Conservation (phyloP, 352 stramenopile genomes). For the Phytopythium boreale region DNA sequence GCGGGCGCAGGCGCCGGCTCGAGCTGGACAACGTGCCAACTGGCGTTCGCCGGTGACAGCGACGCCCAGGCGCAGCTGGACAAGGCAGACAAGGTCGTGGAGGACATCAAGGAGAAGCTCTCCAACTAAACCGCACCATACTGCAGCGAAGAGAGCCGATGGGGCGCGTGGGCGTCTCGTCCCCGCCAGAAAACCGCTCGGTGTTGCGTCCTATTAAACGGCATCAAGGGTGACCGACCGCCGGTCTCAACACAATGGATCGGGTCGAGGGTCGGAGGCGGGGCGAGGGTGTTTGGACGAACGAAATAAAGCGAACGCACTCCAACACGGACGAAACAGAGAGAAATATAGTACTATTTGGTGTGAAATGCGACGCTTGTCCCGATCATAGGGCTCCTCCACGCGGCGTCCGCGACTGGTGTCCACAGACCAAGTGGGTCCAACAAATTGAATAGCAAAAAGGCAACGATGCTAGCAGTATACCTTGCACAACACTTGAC, state of each 20-base stretch:
- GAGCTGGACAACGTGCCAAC: conserved; percentile 84
- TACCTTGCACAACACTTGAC: background rate
- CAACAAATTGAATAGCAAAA: too few species aligned
- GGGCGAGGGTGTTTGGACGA: background rate
- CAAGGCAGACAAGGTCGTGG: conserved; percentile 74
- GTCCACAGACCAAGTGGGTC: too few species aligned
- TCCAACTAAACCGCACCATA: conserved; percentile 22
- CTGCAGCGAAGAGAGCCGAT: background rate
- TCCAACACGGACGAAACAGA: background rate
- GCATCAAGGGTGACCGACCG: background rate
- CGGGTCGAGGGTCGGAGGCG: background rate
- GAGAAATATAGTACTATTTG: conserved; percentile 50
- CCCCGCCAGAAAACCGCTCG: too few species aligned
- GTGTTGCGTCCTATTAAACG: background rate
- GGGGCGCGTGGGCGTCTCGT: background rate
- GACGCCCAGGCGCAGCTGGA: conserved; percentile 62
- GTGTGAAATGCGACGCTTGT: conserved; percentile 2
- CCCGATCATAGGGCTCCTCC: background rate
- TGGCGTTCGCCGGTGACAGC: conserved; percentile 74
- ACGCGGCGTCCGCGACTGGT: background rate
- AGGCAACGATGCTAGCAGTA: too few species aligned
- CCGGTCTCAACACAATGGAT: background rate
- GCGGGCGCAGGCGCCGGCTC: conserved; percentile 67
- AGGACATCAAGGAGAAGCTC: conserved; percentile 67
- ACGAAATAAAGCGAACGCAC: background rate